These are phyloP conservation scores for Corynascus novoguineensis DNA, from an alignment of 495 filamentous ascomycete genomes.

Conservation along the genomic window DNA sequence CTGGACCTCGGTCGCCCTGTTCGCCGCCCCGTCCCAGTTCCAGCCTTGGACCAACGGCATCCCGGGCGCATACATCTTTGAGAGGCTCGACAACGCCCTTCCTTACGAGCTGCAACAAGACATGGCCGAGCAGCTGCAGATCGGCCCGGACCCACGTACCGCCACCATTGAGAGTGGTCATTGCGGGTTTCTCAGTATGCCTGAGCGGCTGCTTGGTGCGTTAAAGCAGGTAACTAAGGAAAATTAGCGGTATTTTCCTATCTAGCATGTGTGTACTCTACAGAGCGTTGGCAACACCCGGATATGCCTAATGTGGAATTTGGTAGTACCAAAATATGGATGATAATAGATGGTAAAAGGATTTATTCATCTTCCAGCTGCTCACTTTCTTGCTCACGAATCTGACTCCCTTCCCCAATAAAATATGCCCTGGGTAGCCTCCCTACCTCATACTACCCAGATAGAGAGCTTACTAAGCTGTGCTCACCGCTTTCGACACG, in stretches of 20 bases:
- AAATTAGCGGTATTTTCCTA: too few relatives aligned
- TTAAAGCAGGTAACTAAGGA: not conserved
- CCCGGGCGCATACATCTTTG: conserved; percentile 7
- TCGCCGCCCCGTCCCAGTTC: conserved; percentile 1
- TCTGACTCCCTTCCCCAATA: too few relatives aligned
- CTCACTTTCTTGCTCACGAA: too few relatives aligned
- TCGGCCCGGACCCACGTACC: not conserved
- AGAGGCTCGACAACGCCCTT: conserved; percentile 6
- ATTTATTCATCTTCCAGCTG: too few relatives aligned
- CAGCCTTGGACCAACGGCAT: conserved; percentile 10
- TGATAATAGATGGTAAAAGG: too few relatives aligned
- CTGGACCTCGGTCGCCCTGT: conserved; percentile 7
- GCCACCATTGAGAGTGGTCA: conserved; percentile 3
- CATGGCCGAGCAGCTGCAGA: conserved; percentile 8
- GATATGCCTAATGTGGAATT: not conserved
- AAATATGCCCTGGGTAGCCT: too few relatives aligned
- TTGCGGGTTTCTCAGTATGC: conserved; percentile 6
- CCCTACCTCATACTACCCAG: too few relatives aligned
- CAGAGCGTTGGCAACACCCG: not conserved
- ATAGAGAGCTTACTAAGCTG: too few relatives aligned
- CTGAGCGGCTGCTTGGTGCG: not conserved
- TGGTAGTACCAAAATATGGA: not conserved
- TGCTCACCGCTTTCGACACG: too few relatives aligned
- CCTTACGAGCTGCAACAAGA: not conserved
- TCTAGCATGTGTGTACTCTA: too few relatives aligned